phyloP scores from a whole-genome alignment of 257 asterid genomes.

The Solanum clarkiae region DNA sequence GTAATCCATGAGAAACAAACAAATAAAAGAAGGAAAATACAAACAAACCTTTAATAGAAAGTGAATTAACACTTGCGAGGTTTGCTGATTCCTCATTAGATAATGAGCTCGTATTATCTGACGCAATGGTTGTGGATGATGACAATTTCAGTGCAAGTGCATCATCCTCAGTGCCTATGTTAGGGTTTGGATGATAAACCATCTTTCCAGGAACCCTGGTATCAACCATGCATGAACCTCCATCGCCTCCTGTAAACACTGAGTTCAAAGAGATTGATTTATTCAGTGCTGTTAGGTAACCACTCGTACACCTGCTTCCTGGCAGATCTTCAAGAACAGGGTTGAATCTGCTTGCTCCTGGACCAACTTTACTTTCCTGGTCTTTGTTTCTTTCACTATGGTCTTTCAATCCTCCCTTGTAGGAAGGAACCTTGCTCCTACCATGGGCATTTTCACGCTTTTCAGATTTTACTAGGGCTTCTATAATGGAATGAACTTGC shows the following conservation, averaged over 20 bases:
- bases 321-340: slow-evolving; percentile 11
- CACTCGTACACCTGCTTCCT: slow-evolving; percentile 24
- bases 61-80: slow-evolving; percentile 46
- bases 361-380: not conserved
- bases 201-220: slow-evolving; percentile 12
- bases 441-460: slow-evolving; percentile 23
- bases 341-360: slow-evolving; percentile 4
- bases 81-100: slow-evolving; percentile 57
- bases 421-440: slow-evolving; percentile 11
- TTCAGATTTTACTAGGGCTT: slow-evolving; percentile 67
- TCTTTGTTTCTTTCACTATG: slow-evolving; percentile 5
- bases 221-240: slow-evolving; percentile 18
- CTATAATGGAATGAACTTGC: slow-evolving; percentile 88
- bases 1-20: not conserved
- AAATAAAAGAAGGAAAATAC: not conserved
- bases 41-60: slow-evolving; percentile 59
- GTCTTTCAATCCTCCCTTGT: slow-evolving; percentile 17
- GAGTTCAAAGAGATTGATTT: slow-evolving; percentile 22
- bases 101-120: slow-evolving; percentile 45
- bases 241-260: slow-evolving; percentile 15
- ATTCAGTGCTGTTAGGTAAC: slow-evolving; percentile 13
- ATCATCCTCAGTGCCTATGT: slow-evolving; percentile 28
- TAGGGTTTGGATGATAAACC: slow-evolving; percentile 13
- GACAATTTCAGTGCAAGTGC: slow-evolving; percentile 43
- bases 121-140: slow-evolving; percentile 27